Evolutionary conservation across 108 stramenopile species (phyloP).

Genomic region (Cyclostephanos tholiformis): DNA sequence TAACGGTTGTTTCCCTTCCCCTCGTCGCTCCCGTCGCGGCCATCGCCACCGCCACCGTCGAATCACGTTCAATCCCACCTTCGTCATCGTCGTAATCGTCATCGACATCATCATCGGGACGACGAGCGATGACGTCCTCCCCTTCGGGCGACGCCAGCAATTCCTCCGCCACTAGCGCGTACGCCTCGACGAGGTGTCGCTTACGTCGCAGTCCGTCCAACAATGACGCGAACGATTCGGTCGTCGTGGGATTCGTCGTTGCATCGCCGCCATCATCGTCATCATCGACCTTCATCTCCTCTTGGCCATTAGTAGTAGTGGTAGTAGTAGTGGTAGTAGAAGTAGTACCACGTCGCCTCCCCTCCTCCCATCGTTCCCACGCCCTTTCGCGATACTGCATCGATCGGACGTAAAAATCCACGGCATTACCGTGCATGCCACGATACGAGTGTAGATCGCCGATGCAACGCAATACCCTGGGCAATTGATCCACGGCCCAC

Average conservation of each 20-base stretch:
- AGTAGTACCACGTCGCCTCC: no score
- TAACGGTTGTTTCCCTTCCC: background rate
- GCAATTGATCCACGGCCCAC: constrained; percentile 63
- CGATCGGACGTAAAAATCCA: constrained; percentile 75
- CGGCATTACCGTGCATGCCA: constrained; percentile 66
- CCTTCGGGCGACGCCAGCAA: constrained; percentile 64
- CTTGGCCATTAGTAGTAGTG: background rate
- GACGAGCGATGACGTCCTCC: constrained; percentile 68
- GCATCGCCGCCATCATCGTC: background rate
- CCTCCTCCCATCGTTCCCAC: constrained; percentile 33
- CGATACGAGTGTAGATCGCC: constrained; percentile 65
- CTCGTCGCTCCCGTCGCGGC: background rate
- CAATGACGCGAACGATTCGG: background rate
- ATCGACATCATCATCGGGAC: constrained; percentile 42
- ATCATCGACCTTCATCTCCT: background rate
- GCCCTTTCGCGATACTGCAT: constrained; percentile 59
- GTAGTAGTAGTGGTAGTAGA: no score
- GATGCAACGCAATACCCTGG: constrained; percentile 66
- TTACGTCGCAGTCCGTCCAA: constrained; percentile 55
- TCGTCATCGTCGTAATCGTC: constrained; percentile 35
- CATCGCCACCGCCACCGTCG: background rate
- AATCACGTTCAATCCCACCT: background rate
- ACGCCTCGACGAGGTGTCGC: constrained; percentile 64
- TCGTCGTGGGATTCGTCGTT: constrained; percentile 14
- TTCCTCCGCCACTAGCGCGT: constrained; percentile 72